Conservation (phyloP, 805 yeast genomes). For the Candida nitratophila region DNA sequence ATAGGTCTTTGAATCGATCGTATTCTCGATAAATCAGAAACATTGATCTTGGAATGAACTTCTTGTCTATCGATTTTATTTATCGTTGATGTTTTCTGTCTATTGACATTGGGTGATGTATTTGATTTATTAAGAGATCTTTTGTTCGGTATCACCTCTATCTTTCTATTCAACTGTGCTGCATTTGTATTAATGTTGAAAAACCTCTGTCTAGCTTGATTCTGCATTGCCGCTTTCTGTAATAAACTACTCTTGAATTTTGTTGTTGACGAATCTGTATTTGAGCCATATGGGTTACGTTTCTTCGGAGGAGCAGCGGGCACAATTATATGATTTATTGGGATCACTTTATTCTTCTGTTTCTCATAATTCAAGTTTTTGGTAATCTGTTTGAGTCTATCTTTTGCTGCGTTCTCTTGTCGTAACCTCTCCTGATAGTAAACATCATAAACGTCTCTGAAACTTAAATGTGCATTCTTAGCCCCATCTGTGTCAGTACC, state of each 20-base stretch:
- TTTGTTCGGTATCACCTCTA: not conserved
- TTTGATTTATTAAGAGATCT: not conserved
- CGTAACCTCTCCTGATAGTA: constrained; percentile 34
- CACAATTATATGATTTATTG: constrained; percentile 20
- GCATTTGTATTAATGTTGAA: constrained; percentile 2
- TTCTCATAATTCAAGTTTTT: constrained; percentile 32
- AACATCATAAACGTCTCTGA: constrained; percentile 30
- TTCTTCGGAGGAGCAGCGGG: constrained; percentile 9
- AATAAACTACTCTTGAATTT: constrained; percentile 21
- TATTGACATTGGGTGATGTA: too few relatives aligned
- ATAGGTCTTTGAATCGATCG: not conserved
- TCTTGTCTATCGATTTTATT: not conserved
- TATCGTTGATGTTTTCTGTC: not conserved
- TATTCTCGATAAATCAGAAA: not conserved
- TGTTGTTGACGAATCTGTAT: not conserved
- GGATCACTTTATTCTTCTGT: constrained; percentile 33
- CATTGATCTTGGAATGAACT: not conserved
- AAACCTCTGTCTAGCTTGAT: constrained; percentile 15
- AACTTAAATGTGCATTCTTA: constrained; percentile 2
- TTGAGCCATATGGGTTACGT: not conserved
- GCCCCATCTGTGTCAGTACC: too few relatives aligned
- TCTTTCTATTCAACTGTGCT: constrained; percentile 10
- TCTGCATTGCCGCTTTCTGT: constrained; percentile 25
- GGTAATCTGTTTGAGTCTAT: constrained; percentile 35
- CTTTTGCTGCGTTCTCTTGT: constrained; percentile 37